phyloP scores from a whole-genome alignment of 148 eudicot species.

The Vaccinium darrowii region DNA sequence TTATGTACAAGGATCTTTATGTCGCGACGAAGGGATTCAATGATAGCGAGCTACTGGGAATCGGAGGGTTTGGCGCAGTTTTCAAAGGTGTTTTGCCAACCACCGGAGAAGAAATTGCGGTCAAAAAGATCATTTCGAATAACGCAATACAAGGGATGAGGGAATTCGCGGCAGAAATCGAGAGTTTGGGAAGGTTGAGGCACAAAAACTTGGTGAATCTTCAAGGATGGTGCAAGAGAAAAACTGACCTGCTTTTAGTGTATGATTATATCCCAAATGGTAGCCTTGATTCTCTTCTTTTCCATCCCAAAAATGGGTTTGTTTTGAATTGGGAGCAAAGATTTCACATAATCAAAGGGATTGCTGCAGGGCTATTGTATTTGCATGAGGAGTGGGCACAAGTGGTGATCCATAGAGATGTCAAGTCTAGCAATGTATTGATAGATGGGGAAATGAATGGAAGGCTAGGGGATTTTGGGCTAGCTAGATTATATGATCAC shows the following conservation, averaged over 20 bases:
- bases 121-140: constrained; percentile 21
- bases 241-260: constrained; percentile 24
- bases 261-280: constrained; percentile 27
- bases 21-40: constrained; percentile 30
- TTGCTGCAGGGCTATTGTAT: constrained; percentile 31
- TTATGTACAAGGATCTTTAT: constrained; percentile 24
- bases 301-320: constrained; percentile 5
- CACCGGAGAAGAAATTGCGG: constrained; percentile 27
- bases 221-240: constrained; percentile 40
- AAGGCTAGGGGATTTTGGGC: constrained; percentile 36
- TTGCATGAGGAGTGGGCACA: constrained; percentile 36
- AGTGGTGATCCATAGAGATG: constrained; percentile 40
- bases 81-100: constrained; percentile 31
- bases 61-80: constrained; percentile 34
- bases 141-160: constrained; percentile 26
- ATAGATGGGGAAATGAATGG: constrained; percentile 36
- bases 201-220: constrained; percentile 40
- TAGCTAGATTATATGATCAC: constrained; percentile 32
- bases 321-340: constrained; percentile 34
- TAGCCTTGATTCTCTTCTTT: constrained; percentile 27
- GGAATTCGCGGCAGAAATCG: constrained; percentile 41
- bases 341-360: constrained; percentile 29
- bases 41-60: constrained; percentile 21
- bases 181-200: constrained; percentile 33
- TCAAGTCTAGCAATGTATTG: constrained; percentile 37